These are phyloP conservation scores for Ganoderma multipileum DNA, from an alignment of 1,284 basidiomycete species.

Conservation along the genomic window DNA sequence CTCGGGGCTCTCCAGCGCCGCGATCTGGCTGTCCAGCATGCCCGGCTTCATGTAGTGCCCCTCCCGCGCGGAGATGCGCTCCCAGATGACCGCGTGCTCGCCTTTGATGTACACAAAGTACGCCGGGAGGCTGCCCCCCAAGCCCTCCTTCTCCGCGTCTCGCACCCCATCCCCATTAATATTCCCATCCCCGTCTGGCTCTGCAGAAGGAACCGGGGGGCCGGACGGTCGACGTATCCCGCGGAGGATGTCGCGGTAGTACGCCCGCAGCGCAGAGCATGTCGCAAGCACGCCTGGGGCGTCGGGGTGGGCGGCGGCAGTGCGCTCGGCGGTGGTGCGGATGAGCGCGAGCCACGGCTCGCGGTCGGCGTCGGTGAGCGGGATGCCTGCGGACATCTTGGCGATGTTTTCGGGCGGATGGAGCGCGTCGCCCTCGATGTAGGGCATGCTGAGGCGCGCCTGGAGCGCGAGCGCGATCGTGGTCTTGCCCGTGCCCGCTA, in stretches of 20 bases:
- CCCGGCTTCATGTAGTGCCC: slow-evolving; percentile 88
- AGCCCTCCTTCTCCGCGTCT: too few relatives aligned
- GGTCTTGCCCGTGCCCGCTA: slow-evolving; percentile 88
- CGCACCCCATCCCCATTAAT: slow-evolving; percentile 31
- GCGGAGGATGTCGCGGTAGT: slow-evolving; percentile 85
- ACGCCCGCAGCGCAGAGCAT: slow-evolving; percentile 86
- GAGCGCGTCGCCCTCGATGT: slow-evolving; percentile 90
- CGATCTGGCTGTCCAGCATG: slow-evolving; percentile 90
- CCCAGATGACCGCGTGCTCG: slow-evolving; percentile 62
- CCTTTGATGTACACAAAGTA: slow-evolving; percentile 89
- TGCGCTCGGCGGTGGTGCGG: slow-evolving; percentile 67
- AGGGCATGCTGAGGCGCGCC: slow-evolving; percentile 67
- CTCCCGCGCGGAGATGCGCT: slow-evolving; percentile 75
- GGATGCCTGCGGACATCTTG: slow-evolving; percentile 87
- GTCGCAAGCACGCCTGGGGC: slow-evolving; percentile 73
- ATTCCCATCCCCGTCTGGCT: slow-evolving; percentile 23
- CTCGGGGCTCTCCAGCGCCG: slow-evolving; percentile 79
- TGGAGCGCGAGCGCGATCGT: slow-evolving; percentile 80
- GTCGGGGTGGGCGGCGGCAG: slow-evolving; percentile 34
- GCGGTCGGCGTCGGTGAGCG: slow-evolving; percentile 85
- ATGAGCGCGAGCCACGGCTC: slow-evolving; percentile 87
- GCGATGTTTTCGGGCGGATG: slow-evolving; percentile 85
- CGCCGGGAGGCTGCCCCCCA: slow-evolving; percentile 58
- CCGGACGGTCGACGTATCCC: slow-evolving; percentile 49
- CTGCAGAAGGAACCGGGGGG: slow-evolving; percentile 30